Percentiles rank a stretch among this genome's conserved stretches.
Conservation (phyloP, 1,284 basidiomycete genomes). For the Chondrostereum purpureum region DNA sequence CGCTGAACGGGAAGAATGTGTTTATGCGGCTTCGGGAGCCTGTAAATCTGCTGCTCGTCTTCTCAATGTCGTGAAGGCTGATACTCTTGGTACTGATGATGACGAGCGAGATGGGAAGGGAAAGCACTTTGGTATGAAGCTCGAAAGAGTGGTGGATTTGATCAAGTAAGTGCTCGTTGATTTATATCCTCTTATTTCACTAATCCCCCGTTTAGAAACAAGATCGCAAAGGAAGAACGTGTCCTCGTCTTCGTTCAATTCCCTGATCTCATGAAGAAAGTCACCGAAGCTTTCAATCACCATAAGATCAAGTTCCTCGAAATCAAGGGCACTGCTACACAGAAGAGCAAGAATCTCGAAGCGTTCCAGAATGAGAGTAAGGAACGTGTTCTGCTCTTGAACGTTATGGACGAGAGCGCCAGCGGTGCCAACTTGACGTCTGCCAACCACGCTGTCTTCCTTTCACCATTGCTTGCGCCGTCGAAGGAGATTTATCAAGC, state of each 20-base stretch:
- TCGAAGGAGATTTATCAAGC: slow-evolving; percentile 80
- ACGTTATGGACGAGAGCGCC: slow-evolving; percentile 91
- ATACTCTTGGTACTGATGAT: slow-evolving; percentile 81
- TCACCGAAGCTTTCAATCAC: slow-evolving; percentile 72
- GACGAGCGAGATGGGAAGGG: slow-evolving; percentile 63
- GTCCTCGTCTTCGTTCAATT: slow-evolving; percentile 93
- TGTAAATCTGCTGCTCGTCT: slow-evolving; percentile 71
- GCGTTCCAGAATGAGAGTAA: slow-evolving; percentile 75
- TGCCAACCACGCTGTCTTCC: slow-evolving; percentile 93
- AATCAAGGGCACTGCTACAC: slow-evolving; percentile 72
- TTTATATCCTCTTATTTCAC: slow-evolving; percentile 4
- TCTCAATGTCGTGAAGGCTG: slow-evolving; percentile 78
- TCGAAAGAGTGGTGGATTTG: slow-evolving; percentile 78
- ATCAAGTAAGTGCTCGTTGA: slow-evolving; percentile 55
- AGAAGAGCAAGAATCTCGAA: slow-evolving; percentile 76
- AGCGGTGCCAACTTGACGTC: slow-evolving; percentile 89
- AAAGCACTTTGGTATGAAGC: slow-evolving; percentile 83
- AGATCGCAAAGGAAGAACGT: slow-evolving; percentile 71
- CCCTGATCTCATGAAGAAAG: slow-evolving; percentile 86
- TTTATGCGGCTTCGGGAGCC: slow-evolving; percentile 57
- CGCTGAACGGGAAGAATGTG: slow-evolving; percentile 77
- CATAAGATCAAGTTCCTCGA: slow-evolving; percentile 75
- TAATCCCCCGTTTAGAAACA: slow-evolving; percentile 38
- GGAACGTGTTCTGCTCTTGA: slow-evolving; percentile 80
- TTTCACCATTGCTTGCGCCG: slow-evolving; percentile 80